Evolutionary conservation across 352 stramenopile species (phyloP), one percentile per base, ranked within the genome.

Genomic region (Achlya hypogyna): DNA sequence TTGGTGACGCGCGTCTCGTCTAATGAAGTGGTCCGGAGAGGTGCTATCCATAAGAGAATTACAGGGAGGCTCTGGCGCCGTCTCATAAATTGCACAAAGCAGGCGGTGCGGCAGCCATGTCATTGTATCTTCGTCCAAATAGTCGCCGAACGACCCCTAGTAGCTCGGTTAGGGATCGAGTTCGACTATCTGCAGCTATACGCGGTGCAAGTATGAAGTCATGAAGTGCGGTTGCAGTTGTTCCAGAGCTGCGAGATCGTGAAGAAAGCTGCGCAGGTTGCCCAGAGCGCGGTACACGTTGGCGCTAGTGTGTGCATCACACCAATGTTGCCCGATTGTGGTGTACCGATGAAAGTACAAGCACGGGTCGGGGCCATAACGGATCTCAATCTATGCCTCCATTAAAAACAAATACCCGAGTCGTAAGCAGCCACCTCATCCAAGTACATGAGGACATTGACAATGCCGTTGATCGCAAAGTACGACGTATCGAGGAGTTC

Each of bases 71-170:
- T n/a, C n/a, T n/a, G n/a, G n/a, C n/a, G n/a, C 25, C 2, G 31
- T 1, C 83, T 59, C 43, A 53, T 82, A 72, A 5, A 85, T 65
- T 0, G 69, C 69, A 18, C 81, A 69, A 1, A 88, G 54, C 18
- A 86, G 71, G 6, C 65, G 69, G 8, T 74, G 51, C 3, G 79
- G 78, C n/a, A 86, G 69, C 78, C 79, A 88, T 27, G 77, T 75
- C 53, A 88, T 78, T 8, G 77, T 86, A 28, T 88, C 77, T 16
- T 81, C 32, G 29, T 88, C 78, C 4, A 88, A 56, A 62, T 85
- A 86, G 45, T 88, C 79, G 0, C 77, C 76, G 4, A 74, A 69
- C 28, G 45, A 72, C 1, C 82, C 76, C 60, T 67, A 34, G 29
- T n/a, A 35, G 18, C 18, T 20, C 4, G 59, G 23, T 23, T 38